Evolutionary conservation across 2,329 filamentous ascomycete genomes (phyloP), one percentile per base, ranked within the genome.

Genomic region (Aspergillus alliaceus): DNA sequence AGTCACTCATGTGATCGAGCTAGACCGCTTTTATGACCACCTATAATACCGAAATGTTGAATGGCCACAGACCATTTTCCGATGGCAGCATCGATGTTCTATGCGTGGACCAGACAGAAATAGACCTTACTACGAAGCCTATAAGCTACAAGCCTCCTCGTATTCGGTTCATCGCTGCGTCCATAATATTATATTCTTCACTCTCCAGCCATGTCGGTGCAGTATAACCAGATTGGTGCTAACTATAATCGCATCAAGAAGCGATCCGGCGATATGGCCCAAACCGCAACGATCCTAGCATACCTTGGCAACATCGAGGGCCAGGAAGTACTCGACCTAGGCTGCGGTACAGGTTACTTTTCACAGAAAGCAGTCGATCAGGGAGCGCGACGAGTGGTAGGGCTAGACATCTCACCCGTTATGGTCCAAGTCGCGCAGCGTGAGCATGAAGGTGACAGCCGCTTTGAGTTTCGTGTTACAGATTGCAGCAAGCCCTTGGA

Each of bases 191-290:
- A n/a, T n/a, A n/a, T n/a, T n/a, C n/a, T n/a, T n/a, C n/a, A n/a
- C n/a, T n/a, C n/a, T n/a, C n/a, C n/a, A n/a, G n/a, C n/a, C n/a
- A 39, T 39, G 35, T 9, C 35, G 14, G 18, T 20, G 8, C 51
- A 53, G 27, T 53, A 53, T 24, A 39, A 53, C 29, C 8, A 18
- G n/a, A 53, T 53, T 18, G 51, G 51, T 5, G 39, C 20, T 11
- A 20, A 4, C 51, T 53, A 53, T 39, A 34, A 32, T 6, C 29
- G 27, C 3, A 20, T 53, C 12, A 1, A n/a, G 3, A 3, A 53
- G 2, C n/a, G 46, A 18, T 6, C 51, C 15, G 35, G 27, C 4
- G 51, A 27, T 9, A 15, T 11, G 9, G 24, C 46, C 14, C 39
- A 44, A 44, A n/a, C 15, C n/a, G 27, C 20, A 12, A 12, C 39